Conservation (phyloP, 306 rosid species). For the Begonia fuchsioides region DNA sequence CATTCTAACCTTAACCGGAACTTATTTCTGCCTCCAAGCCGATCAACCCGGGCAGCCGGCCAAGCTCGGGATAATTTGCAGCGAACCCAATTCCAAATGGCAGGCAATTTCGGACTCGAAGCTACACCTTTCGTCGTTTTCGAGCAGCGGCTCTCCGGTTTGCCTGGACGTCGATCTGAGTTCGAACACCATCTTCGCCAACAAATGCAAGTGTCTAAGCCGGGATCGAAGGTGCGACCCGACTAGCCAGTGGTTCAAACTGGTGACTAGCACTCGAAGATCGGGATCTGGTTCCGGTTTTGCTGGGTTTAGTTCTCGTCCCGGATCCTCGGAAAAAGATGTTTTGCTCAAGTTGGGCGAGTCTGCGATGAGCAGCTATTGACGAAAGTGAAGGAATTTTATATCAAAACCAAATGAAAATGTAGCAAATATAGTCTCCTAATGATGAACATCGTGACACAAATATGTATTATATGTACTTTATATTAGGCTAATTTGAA, state of each 20-base stretch:
- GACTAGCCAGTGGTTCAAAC: conserved; percentile 74
- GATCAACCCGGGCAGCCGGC: conserved; percentile 30
- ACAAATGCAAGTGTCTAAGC: conserved; percentile 56
- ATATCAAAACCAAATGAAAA: too few relatives aligned
- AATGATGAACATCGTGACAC: too few relatives aligned
- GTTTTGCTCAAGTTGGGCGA: too few relatives aligned
- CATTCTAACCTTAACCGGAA: conserved; percentile 37
- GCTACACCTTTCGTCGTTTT: conserved; percentile 49
- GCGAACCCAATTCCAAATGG: conserved; percentile 36
- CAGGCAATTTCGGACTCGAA: conserved; percentile 61
- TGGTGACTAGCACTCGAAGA: too few relatives aligned
- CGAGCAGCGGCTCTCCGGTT: conserved; percentile 21
- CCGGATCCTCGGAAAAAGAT: too few relatives aligned
- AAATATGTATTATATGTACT: too few relatives aligned
- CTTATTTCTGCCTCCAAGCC: conserved; percentile 55
- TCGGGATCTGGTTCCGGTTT: too few relatives aligned
- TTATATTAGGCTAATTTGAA: too few relatives aligned
- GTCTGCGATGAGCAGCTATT: too few relatives aligned
- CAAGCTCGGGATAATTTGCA: conserved; percentile 29
- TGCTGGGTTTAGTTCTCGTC: too few relatives aligned
- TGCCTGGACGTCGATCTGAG: conserved; percentile 55
- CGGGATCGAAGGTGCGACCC: conserved; percentile 49
- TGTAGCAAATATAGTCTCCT: too few relatives aligned
- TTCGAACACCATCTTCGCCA: conserved; percentile 38
- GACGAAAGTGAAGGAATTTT: too few relatives aligned